Percentiles rank a stretch among this genome's conserved stretches.
phyloP scores from a whole-genome alignment of 2,329 filamentous ascomycete species.

The Aspergillus pseudonomiae region DNA sequence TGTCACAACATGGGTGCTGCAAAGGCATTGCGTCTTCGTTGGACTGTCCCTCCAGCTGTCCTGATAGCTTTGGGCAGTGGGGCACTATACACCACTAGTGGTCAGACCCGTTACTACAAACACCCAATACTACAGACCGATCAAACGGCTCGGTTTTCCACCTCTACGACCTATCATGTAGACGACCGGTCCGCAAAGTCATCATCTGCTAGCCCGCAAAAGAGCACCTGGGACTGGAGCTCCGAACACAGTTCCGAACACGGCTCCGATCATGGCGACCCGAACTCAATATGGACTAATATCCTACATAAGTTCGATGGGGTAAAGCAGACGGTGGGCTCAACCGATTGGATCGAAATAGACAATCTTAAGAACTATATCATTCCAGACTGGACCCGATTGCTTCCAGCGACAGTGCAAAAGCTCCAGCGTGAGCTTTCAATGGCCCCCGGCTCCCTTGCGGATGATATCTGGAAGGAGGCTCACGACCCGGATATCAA shows the following conservation, averaged over 20 bases:
- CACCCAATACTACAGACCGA: slow-evolving; percentile 20
- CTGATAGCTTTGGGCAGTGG: slow-evolving; percentile 32
- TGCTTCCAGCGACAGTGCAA: slow-evolving; percentile 73
- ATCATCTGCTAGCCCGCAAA: background rate
- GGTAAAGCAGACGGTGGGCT: slow-evolving; percentile 44
- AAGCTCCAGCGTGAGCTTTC: slow-evolving; percentile 89
- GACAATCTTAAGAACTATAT: slow-evolving; percentile 69
- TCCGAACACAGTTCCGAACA: slow-evolving; percentile 11
- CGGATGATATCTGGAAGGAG: slow-evolving; percentile 91
- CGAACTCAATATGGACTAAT: slow-evolving; percentile 47
- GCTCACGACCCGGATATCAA: slow-evolving; percentile 81
- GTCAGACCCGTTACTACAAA: slow-evolving; percentile 29
- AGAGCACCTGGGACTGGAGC: slow-evolving; percentile 11
- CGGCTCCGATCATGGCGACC: slow-evolving; percentile 26
- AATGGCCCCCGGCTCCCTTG: slow-evolving; percentile 82
- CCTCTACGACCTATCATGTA: slow-evolving; percentile 16
- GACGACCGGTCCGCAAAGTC: slow-evolving; percentile 18
- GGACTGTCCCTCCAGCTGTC: slow-evolving; percentile 40
- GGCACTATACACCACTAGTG: slow-evolving; percentile 29
- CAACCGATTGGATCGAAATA: slow-evolving; percentile 48
- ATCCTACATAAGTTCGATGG: slow-evolving; percentile 54
- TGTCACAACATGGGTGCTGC: slow-evolving; percentile 38
- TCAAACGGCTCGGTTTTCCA: slow-evolving; percentile 31
- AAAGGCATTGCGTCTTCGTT: slow-evolving; percentile 35
- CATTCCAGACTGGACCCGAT: slow-evolving; percentile 78